Evolutionary conservation across 2,329 filamentous ascomycete genomes (phyloP).

Genomic region (Botrytis galanthina): DNA sequence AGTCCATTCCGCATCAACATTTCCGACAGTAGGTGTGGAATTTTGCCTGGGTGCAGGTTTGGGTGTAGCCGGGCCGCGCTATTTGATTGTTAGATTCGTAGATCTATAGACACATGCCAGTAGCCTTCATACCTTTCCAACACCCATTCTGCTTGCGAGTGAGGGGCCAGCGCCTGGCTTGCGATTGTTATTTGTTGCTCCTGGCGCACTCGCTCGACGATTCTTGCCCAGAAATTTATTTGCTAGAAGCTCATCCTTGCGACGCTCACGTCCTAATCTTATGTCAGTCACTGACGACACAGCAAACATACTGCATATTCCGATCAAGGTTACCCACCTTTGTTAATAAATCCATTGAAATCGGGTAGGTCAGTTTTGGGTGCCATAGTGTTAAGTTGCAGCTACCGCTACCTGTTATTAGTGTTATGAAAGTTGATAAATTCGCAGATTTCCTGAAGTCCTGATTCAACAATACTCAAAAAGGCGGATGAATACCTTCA

Average conservation of each 20-base stretch:
- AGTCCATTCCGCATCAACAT: constrained; percentile 67
- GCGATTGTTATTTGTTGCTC: constrained; percentile 45
- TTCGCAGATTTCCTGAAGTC: neutral
- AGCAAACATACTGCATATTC: neutral
- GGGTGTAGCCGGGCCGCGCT: constrained; percentile 31
- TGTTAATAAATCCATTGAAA: constrained; percentile 38
- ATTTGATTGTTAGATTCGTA: constrained; percentile 22
- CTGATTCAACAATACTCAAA: neutral
- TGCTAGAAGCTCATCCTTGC: constrained; percentile 70
- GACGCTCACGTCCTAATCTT: constrained; percentile 55
- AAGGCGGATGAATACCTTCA: neutral
- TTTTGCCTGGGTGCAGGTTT: constrained; percentile 26
- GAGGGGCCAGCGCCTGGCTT: constrained; percentile 52
- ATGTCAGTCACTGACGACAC: constrained; percentile 23
- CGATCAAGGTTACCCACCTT: constrained; percentile 28
- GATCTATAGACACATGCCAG: neutral
- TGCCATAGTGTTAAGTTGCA: constrained; percentile 32
- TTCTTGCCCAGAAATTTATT: constrained; percentile 66
- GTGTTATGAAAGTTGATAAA: neutral
- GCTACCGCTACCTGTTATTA: neutral
- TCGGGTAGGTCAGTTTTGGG: constrained; percentile 35
- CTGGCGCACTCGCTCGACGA: constrained; percentile 56
- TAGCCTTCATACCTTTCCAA: constrained; percentile 59
- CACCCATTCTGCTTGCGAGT: constrained; percentile 69
- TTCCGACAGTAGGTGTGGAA: constrained; percentile 45